phyloP scores from a whole-genome alignment of 768 basidiomycete genomes.

The Boletellus ananas region DNA sequence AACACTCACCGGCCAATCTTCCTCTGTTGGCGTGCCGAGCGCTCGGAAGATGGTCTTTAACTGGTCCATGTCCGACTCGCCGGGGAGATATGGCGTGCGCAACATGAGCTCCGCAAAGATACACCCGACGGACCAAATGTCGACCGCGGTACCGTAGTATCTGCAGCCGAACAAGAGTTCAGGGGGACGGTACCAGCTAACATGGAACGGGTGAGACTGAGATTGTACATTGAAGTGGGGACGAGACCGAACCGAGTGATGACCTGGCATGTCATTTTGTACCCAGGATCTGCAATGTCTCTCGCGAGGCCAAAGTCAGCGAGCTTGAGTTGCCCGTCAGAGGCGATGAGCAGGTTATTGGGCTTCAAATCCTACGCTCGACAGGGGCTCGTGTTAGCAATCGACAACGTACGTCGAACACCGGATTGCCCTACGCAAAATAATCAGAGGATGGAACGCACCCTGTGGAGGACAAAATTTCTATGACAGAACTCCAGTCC shows the following conservation, averaged over 20 bases:
- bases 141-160: slow-evolving; percentile 88
- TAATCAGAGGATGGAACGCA: slow-evolving; percentile 37
- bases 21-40: slow-evolving; percentile 92
- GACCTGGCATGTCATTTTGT: slow-evolving; percentile 97
- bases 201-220: background rate
- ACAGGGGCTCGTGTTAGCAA: slow-evolving; percentile 8
- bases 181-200: slow-evolving; percentile 98
- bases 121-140: slow-evolving; percentile 97
- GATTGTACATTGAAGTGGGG: slow-evolving; percentile 1
- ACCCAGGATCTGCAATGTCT: slow-evolving; percentile 92
- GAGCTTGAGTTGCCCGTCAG: slow-evolving; percentile 89
- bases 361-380: slow-evolving; percentile 86
- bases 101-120: slow-evolving; percentile 98
- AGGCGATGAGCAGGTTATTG: slow-evolving; percentile 93
- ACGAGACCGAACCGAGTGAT: slow-evolving; percentile 75
- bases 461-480: slow-evolving; percentile 90
- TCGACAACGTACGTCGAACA: background rate
- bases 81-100: slow-evolving; percentile 91
- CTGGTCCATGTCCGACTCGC: slow-evolving; percentile 96
- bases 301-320: slow-evolving; percentile 98
- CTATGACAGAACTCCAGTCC: slow-evolving; percentile 98
- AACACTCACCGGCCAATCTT: slow-evolving; percentile 87
- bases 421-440: slow-evolving; percentile 9
- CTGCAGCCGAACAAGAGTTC: slow-evolving; percentile 90
- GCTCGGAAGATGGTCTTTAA: slow-evolving; percentile 92